phyloP scores from a whole-genome alignment of 371 early-diverging fungal species.

The Smittium mucronatum region DNA sequence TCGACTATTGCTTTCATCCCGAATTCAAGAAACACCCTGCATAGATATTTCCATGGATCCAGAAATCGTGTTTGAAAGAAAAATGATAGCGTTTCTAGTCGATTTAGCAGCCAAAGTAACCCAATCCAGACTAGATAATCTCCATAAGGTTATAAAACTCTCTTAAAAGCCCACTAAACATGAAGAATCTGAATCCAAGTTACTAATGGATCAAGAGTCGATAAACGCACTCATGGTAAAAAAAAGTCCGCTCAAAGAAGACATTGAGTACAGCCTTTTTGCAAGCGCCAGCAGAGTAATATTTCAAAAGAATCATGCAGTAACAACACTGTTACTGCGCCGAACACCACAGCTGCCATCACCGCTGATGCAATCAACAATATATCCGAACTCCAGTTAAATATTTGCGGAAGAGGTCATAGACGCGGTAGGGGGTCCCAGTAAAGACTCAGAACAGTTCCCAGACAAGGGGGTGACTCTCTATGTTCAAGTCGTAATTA shows the following conservation, averaged over 20 bases:
- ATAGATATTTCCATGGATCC: not conserved
- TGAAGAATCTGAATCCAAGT: not conserved
- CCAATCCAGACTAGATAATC: not conserved
- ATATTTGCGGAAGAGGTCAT: not conserved
- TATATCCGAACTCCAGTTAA: constrained; percentile 13
- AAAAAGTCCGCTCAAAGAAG: not conserved
- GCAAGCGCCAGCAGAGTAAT: not conserved
- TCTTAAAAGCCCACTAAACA: not conserved
- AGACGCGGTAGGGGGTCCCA: not conserved
- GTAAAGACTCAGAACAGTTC: not conserved
- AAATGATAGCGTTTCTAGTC: not conserved
- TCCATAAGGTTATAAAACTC: not conserved
- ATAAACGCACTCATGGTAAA: not conserved
- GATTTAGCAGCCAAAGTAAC: not conserved
- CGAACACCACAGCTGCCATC: not conserved
- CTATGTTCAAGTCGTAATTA: not conserved
- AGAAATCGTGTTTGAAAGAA: not conserved
- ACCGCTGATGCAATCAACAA: not conserved
- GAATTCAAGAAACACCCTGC: not conserved
- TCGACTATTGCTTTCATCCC: not conserved
- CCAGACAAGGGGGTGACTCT: not conserved
- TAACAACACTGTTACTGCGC: not conserved
- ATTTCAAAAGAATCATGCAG: not conserved
- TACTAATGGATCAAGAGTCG: not conserved
- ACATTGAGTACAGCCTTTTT: not conserved